Evolutionary conservation across 2,329 filamentous ascomycete genomes (phyloP).

Genomic region (Parastagonospora avenae): DNA sequence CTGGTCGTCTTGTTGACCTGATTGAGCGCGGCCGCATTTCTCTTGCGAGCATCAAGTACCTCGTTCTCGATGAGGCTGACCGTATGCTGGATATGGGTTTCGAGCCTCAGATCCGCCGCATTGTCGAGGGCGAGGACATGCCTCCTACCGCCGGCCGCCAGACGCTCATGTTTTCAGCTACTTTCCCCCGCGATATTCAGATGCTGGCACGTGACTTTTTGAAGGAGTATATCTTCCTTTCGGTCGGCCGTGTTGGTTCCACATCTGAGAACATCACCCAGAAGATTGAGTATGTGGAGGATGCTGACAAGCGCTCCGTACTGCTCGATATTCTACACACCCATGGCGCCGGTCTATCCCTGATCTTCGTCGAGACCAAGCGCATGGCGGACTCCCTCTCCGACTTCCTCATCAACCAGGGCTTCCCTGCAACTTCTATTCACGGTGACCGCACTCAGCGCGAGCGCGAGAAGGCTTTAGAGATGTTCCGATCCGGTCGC

Average conservation of each 20-base stretch:
- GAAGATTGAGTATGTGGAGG: conserved; percentile 97
- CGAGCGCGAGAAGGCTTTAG: conserved; percentile 95
- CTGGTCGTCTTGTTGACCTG: conserved; percentile 94
- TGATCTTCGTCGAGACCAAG: conserved; percentile 99
- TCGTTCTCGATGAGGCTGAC: conserved; percentile 98
- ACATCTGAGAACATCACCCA: conserved; percentile 99
- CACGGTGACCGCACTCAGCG: conserved; percentile 98
- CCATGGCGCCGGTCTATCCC: conserved; percentile 82
- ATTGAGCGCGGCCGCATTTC: conserved; percentile 99
- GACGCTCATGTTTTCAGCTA: conserved; percentile 99
- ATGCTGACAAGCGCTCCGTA: conserved; percentile 95
- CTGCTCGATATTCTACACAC: conserved; percentile 97
- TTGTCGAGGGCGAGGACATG: conserved; percentile 99
- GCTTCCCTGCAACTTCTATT: conserved; percentile 96
- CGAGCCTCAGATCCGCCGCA: conserved; percentile 98
- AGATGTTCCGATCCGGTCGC: conserved; percentile 95
- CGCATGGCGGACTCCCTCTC: conserved; percentile 98
- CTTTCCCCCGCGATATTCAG: conserved; percentile 98
- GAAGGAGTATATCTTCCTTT: conserved; percentile 99
- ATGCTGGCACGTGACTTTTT: conserved; percentile 98
- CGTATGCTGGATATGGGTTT: conserved; percentile 99
- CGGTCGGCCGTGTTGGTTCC: conserved; percentile 96
- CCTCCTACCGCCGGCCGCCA: conserved; percentile 81
- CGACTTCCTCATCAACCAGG: conserved; percentile 98
- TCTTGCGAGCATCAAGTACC: conserved; percentile 97